Evolutionary conservation across 768 basidiomycete species (phyloP), one percentile per base, ranked within the genome.

Genomic region (Sporobolomyces pararoseus): DNA sequence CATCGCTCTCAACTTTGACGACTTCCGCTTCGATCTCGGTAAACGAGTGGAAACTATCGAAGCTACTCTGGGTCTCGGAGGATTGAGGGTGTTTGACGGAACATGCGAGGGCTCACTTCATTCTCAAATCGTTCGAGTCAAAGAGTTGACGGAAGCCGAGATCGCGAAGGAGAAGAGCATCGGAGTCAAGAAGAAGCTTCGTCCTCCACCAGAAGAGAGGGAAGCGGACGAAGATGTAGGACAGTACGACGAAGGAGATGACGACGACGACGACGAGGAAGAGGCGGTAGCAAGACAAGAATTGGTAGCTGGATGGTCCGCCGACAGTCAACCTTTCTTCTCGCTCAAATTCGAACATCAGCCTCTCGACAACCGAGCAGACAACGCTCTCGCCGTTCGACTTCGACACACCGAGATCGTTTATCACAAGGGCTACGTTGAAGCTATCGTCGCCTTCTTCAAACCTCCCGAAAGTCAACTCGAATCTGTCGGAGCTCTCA

Each of bases 401-500:
- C 66, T 78, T 27, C 50, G 76, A 14, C 89, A 95, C 76, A 89
- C 95, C 87, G 95, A 98, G 80, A 88, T 99, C 72, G 89, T 99
- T 49, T 99, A 99, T 78, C 92, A 97, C 78, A 86, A 83, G 76
- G 91, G 90, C 31, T 97, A 95, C 78, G 84, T 98, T 34, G 96
- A 98, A 81, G 90, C 89, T 4, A 85, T 98, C 27, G 88, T 88
- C 76, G 85, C 83, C 71, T 99, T 98, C 81, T 88, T 99, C 81
- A 90, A 88, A 77, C 95, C 93, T 3, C 95, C 96, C 3, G 87
- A 87, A 50, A 95, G 89, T 79, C 94, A 98, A 78, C 80, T 99
- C 64, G 93, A 98, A 79, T 95, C 93, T 2, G 91, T 99, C 58
- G 89, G 90, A 79, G 96, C 94, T 0, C 83, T 99, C 59, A 81